Conservation (phyloP, 495 filamentous ascomycete species). For the Corynascus novoguineensis region DNA sequence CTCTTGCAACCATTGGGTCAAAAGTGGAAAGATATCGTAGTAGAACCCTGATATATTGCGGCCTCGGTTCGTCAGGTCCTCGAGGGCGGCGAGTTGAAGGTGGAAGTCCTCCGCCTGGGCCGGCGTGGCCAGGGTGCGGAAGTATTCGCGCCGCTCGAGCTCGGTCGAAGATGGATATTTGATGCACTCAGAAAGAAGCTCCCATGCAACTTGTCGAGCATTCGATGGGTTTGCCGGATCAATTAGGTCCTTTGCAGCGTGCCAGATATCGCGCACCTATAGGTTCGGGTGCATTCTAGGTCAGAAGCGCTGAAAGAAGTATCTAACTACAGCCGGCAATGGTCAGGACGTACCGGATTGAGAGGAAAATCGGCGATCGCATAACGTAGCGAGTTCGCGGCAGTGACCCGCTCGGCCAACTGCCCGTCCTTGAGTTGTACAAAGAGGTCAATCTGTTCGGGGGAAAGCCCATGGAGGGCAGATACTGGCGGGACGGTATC, state of each 20-base stretch:
- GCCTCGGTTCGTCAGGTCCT: conserved; percentile 57
- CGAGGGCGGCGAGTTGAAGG: conserved; percentile 56
- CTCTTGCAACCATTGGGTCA: conserved; percentile 53
- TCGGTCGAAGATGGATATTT: conserved; percentile 55
- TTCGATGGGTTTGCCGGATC: conserved; percentile 48
- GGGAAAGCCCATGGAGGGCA: conserved; percentile 31
- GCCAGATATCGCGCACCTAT: conserved; percentile 53
- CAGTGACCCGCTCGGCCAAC: conserved; percentile 47
- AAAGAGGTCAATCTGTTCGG: conserved; percentile 41
- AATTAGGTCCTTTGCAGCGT: conserved; percentile 59
- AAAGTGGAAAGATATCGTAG: conserved; percentile 52
- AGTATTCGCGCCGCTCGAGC: conserved; percentile 60
- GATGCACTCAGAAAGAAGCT: conserved; percentile 59
- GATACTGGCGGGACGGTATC: conserved; percentile 21
- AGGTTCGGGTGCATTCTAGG: not conserved
- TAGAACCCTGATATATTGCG: conserved; percentile 61
- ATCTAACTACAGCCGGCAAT: too few relatives aligned
- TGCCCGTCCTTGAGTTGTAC: conserved; percentile 42
- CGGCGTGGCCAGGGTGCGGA: conserved; percentile 50
- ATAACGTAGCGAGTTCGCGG: conserved; percentile 50
- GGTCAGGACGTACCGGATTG: conserved; percentile 38
- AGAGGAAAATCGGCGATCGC: conserved; percentile 54
- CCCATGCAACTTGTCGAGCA: conserved; percentile 54
- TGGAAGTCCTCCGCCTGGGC: conserved; percentile 55
- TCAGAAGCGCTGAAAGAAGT: conserved; percentile 14